A percentile compares a stretch with the other conserved stretches of the same genome.
phyloP scores from a whole-genome alignment of 129 eudicot genomes.

The Ambrosia artemisiifolia region DNA sequence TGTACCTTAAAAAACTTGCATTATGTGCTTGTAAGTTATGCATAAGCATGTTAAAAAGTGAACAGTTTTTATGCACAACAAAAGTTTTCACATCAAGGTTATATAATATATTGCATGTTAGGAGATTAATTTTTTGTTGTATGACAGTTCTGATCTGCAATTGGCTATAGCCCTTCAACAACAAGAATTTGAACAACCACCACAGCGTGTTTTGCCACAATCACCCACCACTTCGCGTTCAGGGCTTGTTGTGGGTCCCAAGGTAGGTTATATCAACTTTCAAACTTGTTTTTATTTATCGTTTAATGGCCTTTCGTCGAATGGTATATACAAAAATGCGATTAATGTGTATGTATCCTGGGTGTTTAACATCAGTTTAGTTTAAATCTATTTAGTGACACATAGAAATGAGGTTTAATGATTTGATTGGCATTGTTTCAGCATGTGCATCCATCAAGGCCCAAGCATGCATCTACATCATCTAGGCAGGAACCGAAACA shows the following conservation, averaged over 20 bases:
- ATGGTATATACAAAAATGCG: background rate
- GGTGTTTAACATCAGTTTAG: background rate
- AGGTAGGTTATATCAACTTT: conserved; percentile 39
- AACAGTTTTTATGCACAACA: too few relatives aligned
- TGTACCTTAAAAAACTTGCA: too few relatives aligned
- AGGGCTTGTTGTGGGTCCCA: conserved; percentile 82
- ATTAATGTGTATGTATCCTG: background rate
- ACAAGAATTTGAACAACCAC: conserved; percentile 78
- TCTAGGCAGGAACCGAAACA: conserved; percentile 57
- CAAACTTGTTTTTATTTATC: background rate
- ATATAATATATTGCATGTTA: background rate
- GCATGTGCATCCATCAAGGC: conserved; percentile 59
- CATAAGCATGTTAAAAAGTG: too few relatives aligned
- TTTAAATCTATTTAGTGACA: background rate
- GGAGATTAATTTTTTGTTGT: conserved; percentile 4
- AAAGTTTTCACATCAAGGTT: too few relatives aligned
- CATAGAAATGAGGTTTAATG: background rate
- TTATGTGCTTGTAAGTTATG: too few relatives aligned
- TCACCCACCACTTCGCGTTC: conserved; percentile 47
- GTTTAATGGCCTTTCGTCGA: conserved; percentile 2
- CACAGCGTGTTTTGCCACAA: conserved; percentile 42
- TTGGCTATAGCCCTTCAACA: conserved; percentile 88
- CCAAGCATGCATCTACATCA: conserved; percentile 39
- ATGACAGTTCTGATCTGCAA: conserved; percentile 80
- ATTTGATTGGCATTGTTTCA: conserved; percentile 18